Conservation (phyloP, 2,329 filamentous ascomycete species). For the Calonectria naviculata region DNA sequence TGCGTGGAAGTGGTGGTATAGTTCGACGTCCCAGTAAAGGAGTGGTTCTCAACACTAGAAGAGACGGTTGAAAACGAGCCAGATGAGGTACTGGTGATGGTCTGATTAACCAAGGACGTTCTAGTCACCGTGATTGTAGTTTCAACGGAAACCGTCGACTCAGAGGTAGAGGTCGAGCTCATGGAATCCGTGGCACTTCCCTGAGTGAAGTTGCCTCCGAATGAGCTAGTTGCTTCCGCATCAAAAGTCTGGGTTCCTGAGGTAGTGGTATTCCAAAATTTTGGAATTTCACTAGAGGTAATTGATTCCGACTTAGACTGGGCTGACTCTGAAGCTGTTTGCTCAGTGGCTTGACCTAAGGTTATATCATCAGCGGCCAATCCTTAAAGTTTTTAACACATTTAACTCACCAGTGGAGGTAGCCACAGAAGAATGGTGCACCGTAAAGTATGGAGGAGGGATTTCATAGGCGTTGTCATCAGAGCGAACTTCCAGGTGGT, state of each 20-base stretch:
- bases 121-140: background rate
- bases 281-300: background rate
- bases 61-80: background rate
- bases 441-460: conserved; percentile 39
- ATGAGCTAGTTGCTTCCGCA: background rate
- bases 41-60: background rate
- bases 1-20: background rate
- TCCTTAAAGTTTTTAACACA: too few species aligned
- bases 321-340: too few species aligned
- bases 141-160: background rate
- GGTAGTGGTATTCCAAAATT: background rate
- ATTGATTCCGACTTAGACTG: background rate
- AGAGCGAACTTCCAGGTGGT: conserved; percentile 18
- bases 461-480: conserved; percentile 29
- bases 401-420: conserved; percentile 26
- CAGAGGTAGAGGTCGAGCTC: background rate
- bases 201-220: background rate
- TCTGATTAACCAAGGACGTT: background rate
- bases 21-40: background rate
- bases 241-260: background rate
- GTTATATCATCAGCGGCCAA: conserved; percentile 12
- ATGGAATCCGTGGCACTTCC: background rate
- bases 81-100: background rate
- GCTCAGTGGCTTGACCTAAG: conserved; percentile 7
- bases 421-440: conserved; percentile 4